Percentiles rank a stretch among this genome's conserved stretches.
Evolutionary conservation across 768 basidiomycete species (phyloP).

Genomic region (Hypsizygus marmoreus): DNA sequence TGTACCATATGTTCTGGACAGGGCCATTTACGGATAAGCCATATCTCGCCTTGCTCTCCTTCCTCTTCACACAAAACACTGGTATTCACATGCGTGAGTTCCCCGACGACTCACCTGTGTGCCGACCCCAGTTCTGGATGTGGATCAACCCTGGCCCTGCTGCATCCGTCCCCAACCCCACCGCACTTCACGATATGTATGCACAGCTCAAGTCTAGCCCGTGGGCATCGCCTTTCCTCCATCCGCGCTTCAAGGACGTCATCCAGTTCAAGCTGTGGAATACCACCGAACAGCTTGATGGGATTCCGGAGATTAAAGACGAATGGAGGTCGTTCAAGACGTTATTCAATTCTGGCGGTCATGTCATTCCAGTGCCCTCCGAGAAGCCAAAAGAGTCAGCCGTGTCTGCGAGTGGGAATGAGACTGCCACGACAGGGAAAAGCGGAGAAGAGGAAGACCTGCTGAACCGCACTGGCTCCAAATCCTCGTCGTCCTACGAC

Average conservation of each 20-base stretch:
- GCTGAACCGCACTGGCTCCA: slow-evolving; percentile 82
- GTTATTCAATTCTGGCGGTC: slow-evolving; percentile 87
- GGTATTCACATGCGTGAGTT: slow-evolving; percentile 62
- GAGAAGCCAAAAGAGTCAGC: slow-evolving; percentile 36
- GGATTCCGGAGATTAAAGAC: slow-evolving; percentile 80
- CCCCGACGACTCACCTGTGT: slow-evolving; percentile 49
- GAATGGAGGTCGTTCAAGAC: slow-evolving; percentile 80
- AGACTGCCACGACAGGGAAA: slow-evolving; percentile 49
- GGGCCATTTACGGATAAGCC: slow-evolving; percentile 97
- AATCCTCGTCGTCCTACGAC: slow-evolving; percentile 86
- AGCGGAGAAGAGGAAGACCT: slow-evolving; percentile 52
- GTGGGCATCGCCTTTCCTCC: slow-evolving; percentile 92
- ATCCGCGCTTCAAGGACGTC: slow-evolving; percentile 83
- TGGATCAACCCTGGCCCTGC: slow-evolving; percentile 97
- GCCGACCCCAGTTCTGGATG: slow-evolving; percentile 90
- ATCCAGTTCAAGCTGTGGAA: slow-evolving; percentile 96
- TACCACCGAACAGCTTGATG: slow-evolving; percentile 93
- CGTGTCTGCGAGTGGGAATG: slow-evolving; percentile 45
- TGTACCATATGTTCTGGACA: slow-evolving; percentile 98
- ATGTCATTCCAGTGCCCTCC: slow-evolving; percentile 61
- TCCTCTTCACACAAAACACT: slow-evolving; percentile 91
- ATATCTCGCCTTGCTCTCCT: slow-evolving; percentile 89
- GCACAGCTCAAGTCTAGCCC: slow-evolving; percentile 75
- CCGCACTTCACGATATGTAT: slow-evolving; percentile 81
- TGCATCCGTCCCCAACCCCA: slow-evolving; percentile 78